Percentiles rank a stretch among this genome's conserved stretches.
phyloP scores from a whole-genome alignment of 768 basidiomycete species.

The Suillus sp. region DNA sequence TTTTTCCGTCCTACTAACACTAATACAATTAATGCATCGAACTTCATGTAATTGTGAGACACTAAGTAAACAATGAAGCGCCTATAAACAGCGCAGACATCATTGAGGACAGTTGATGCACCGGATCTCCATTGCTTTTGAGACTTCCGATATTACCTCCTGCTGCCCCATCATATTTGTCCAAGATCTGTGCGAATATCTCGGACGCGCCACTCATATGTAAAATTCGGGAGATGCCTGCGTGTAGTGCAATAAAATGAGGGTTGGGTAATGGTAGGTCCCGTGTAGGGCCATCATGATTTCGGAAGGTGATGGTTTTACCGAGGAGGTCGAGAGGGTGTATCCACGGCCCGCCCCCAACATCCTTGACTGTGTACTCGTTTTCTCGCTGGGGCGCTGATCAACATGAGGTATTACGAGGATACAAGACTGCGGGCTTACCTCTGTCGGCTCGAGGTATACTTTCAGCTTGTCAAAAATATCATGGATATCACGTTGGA shows the following conservation, averaged over 20 bases:
- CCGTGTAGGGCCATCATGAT: neutral
- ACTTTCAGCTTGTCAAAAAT: neutral
- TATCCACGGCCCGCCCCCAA: neutral
- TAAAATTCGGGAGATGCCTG: slow-evolving; percentile 2
- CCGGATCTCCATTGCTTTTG: neutral
- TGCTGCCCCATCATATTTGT: neutral
- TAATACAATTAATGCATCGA: too few species aligned
- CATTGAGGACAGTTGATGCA: slow-evolving; percentile 1
- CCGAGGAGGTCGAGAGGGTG: neutral
- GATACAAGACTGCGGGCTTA: neutral
- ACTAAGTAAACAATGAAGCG: neutral
- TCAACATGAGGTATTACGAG: neutral
- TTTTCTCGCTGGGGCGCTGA: slow-evolving; percentile 1
- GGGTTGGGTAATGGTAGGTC: neutral
- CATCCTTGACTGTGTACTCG: neutral
- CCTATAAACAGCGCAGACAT: neutral
- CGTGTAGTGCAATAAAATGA: neutral
- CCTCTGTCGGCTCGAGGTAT: neutral
- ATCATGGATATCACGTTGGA: neutral
- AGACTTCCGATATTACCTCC: neutral
- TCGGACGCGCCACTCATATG: neutral
- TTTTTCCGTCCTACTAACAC: too few species aligned
- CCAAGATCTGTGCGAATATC: neutral
- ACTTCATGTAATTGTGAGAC: too few species aligned
- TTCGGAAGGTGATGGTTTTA: neutral